Percentiles rank a stretch among this genome's conserved stretches.
phyloP scores from a whole-genome alignment of 2,329 filamentous ascomycete species.

The Colletotrichum kahawae region DNA sequence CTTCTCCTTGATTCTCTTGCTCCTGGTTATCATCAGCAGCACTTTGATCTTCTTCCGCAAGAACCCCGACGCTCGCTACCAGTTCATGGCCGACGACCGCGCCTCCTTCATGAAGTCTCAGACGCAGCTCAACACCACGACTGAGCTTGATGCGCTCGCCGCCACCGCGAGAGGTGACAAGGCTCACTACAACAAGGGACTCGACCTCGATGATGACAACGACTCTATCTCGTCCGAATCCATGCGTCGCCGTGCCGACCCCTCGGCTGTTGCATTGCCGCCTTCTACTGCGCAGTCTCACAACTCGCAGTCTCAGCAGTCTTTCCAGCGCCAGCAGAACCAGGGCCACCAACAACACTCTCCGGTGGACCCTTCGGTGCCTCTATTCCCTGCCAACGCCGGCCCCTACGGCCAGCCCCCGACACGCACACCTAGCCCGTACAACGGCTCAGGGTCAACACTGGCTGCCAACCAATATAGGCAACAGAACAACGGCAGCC shows the following conservation, averaged over 20 bases:
- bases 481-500: slow-evolving; percentile 35
- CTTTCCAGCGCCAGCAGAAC: slow-evolving; percentile 26
- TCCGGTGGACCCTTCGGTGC: slow-evolving; percentile 47
- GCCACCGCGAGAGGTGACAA: slow-evolving; percentile 87
- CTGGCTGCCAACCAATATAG: slow-evolving; percentile 33
- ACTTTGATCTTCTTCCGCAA: slow-evolving; percentile 80
- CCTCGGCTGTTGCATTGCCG: slow-evolving; percentile 28
- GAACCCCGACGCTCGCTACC: slow-evolving; percentile 93
- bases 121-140: slow-evolving; percentile 76
- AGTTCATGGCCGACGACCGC: slow-evolving; percentile 95
- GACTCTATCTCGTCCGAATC: slow-evolving; percentile 45
- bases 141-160: slow-evolving; percentile 88
- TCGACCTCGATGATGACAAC: slow-evolving; percentile 47
- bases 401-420: slow-evolving; percentile 27
- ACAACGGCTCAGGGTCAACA: slow-evolving; percentile 32
- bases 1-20: slow-evolving; percentile 80
- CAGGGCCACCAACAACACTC: slow-evolving; percentile 36
- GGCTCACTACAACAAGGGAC: slow-evolving; percentile 40
- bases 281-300: slow-evolving; percentile 24
- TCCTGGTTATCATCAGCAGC: slow-evolving; percentile 74
- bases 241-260: slow-evolving; percentile 39
- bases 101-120: slow-evolving; percentile 98
- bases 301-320: slow-evolving; percentile 26
- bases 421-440: slow-evolving; percentile 40
- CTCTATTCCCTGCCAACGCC: slow-evolving; percentile 44